These are phyloP conservation scores for Candida mattraensis DNA, from an alignment of 805 yeast genomes.

Conservation along the genomic window DNA sequence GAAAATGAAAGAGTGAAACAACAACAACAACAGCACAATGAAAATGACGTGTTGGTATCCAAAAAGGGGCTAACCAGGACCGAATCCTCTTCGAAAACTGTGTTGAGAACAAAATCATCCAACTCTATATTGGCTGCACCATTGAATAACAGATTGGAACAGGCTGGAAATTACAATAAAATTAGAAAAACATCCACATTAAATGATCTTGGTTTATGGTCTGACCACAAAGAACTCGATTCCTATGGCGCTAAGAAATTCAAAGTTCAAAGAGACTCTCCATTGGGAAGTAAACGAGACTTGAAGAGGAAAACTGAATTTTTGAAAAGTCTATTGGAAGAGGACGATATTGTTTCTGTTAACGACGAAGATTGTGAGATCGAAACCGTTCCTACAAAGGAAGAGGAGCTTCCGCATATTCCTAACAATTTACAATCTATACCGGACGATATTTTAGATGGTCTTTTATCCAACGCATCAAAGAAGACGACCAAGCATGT, in stretches of 20 bases:
- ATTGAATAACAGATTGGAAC: constrained; percentile 1
- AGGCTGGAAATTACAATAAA: constrained; percentile 21
- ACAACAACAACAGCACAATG: constrained; percentile 10
- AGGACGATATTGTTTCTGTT: constrained; percentile 13
- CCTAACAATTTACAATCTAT: constrained; percentile 47
- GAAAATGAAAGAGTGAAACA: too few relatives aligned
- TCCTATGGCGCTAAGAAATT: constrained; percentile 28
- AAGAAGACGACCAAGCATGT: constrained; percentile 7
- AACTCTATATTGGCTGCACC: constrained; percentile 21
- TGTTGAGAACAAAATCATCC: constrained; percentile 27
- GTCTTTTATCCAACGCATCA: constrained; percentile 21
- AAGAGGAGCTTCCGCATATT: constrained; percentile 39
- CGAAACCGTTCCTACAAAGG: constrained; percentile 46
- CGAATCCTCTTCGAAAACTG: constrained; percentile 19
- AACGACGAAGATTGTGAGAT: constrained; percentile 39
- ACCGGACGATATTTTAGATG: constrained; percentile 33
- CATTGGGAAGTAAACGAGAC: constrained; percentile 22
- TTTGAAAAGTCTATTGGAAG: constrained; percentile 7
- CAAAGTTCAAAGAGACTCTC: constrained; percentile 35
- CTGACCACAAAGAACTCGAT: constrained; percentile 7
- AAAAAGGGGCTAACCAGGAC: constrained; percentile 16
- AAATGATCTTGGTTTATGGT: constrained; percentile 6
- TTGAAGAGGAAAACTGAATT: constrained; percentile 10
- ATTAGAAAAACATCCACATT: constrained; percentile 21
- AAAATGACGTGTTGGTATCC: constrained; percentile 10